These are phyloP conservation scores for Gilbertella persicaria DNA, from an alignment of 371 early-diverging fungal species.

Conservation along the genomic window DNA sequence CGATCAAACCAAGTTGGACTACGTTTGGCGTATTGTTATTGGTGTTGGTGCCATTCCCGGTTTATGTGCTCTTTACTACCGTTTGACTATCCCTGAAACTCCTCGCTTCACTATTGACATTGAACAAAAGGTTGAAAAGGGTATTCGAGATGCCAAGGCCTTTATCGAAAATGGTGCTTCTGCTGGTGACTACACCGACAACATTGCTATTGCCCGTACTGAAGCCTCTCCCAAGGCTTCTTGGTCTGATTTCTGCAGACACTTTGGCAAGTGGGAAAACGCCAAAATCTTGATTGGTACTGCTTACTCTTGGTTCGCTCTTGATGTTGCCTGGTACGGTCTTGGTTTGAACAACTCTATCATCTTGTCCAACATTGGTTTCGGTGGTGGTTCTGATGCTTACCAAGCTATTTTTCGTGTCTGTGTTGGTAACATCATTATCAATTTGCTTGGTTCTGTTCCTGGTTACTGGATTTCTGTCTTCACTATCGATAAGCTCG, in stretches of 20 bases:
- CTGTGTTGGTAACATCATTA: slow-evolving; percentile 77
- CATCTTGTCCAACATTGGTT: slow-evolving; percentile 69
- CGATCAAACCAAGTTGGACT: slow-evolving; percentile 63
- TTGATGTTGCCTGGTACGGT: slow-evolving; percentile 90
- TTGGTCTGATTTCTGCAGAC: slow-evolving; percentile 57
- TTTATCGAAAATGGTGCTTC: slow-evolving; percentile 40
- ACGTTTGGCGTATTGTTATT: slow-evolving; percentile 78
- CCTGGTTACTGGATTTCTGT: slow-evolving; percentile 90
- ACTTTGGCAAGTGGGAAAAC: slow-evolving; percentile 63
- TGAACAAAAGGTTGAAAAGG: slow-evolving; percentile 64
- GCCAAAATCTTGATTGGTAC: slow-evolving; percentile 59
- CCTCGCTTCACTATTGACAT: slow-evolving; percentile 82
- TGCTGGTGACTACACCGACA: slow-evolving; percentile 36
- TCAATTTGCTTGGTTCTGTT: slow-evolving; percentile 79
- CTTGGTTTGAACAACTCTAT: slow-evolving; percentile 79
- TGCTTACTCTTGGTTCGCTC: slow-evolving; percentile 71
- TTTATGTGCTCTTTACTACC: slow-evolving; percentile 63
- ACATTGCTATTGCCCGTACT: slow-evolving; percentile 26
- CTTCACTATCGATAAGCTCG: slow-evolving; percentile 78
- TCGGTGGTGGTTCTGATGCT: slow-evolving; percentile 53
- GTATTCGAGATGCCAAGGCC: slow-evolving; percentile 53
- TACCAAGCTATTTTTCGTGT: slow-evolving; percentile 53
- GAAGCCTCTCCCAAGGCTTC: slow-evolving; percentile 40
- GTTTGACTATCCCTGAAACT: slow-evolving; percentile 85
- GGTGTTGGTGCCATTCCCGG: slow-evolving; percentile 76